Conservation (phyloP, 2,329 filamentous ascomycete species). For the Calycina herbarum region DNA sequence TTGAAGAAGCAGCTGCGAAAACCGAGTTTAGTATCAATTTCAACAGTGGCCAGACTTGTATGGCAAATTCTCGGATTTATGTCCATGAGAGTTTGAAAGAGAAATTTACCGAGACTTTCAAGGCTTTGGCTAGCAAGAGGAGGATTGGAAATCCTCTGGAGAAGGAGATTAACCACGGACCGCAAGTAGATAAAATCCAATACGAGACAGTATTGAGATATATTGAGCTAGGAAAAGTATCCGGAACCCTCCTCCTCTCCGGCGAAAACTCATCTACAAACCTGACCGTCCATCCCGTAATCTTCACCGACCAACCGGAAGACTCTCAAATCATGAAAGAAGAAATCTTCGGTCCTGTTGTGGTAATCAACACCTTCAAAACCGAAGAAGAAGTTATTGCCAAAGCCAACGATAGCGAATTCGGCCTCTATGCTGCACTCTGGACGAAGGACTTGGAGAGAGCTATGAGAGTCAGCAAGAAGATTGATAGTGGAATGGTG, state of each 20-base stretch:
- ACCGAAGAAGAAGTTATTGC: slow-evolving; percentile 55
- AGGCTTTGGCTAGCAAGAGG: slow-evolving; percentile 17
- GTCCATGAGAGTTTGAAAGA: slow-evolving; percentile 27
- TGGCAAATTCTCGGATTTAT: slow-evolving; percentile 30
- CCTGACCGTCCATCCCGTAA: slow-evolving; percentile 23
- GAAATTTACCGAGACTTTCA: slow-evolving; percentile 26
- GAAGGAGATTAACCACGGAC: slow-evolving; percentile 25
- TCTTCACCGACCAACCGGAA: slow-evolving; percentile 27
- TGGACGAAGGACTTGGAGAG: slow-evolving; percentile 51
- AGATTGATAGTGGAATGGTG: slow-evolving; percentile 53
- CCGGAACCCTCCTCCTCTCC: slow-evolving; percentile 20
- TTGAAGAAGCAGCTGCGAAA: slow-evolving; percentile 27
- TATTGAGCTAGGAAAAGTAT: slow-evolving; percentile 28
- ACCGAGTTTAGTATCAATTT: slow-evolving; percentile 24
- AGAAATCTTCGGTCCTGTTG: slow-evolving; percentile 63
- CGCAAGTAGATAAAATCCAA: slow-evolving; percentile 28
- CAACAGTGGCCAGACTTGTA: slow-evolving; percentile 32
- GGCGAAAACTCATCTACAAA: slow-evolving; percentile 12
- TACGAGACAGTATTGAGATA: slow-evolving; percentile 26
- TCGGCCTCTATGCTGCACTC: slow-evolving; percentile 58
- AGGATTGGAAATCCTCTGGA: slow-evolving; percentile 25
- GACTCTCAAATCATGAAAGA: slow-evolving; percentile 40
- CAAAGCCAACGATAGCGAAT: slow-evolving; percentile 64
- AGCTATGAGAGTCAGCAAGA: slow-evolving; percentile 62
- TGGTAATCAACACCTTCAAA: slow-evolving; percentile 55